Base-by-base conservation (phyloP, 306 rosid species). In the Carpinus fangiana region DNA sequence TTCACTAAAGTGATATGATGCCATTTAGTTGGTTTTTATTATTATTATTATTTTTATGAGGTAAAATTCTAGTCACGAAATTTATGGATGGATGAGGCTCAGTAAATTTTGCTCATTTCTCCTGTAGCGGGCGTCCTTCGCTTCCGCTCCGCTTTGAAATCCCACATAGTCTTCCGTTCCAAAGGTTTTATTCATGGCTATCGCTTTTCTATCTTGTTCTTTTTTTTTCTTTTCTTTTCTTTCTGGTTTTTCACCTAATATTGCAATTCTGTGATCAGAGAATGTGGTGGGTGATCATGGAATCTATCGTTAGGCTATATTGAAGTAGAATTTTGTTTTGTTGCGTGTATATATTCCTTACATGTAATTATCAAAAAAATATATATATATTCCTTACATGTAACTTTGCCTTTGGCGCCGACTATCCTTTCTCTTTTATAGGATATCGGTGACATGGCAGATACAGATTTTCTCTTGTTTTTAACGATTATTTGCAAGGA, bases 251-350 rank as follows among this genome's bases (percentile, higher is more conserved):
- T 5, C 0, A 21, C 21, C 70, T 64, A 16, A 64, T 34, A 64
- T 64, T 64, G 70, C 70, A 64, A 64, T 34, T 64, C 70, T 64
- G 45, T 64, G 46, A 31, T 64, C 46, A 28, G 18, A 12, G 26
- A 43, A 72, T 12, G 6, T 59, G 21, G 3, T 12, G 4, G 46
- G 71, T 59, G 78, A 26, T 73, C 74, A 68, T 72, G 73, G 78
- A 79, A 72, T 79, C 78, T 79, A 73, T 79, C 60, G 20, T 73
- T 79, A 43, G n/a, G n/a, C n/a, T n/a, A n/a, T n/a, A n/a, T n/a
- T n/a, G n/a, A n/a, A 23, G 68, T 52, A 26, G 4, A 14, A 13
- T 7, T 28, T 64, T 23, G 26, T 23, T 23, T 23, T 1, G n/a
- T 16, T 53, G 21, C 78, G 21, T 65, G 11, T 67, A 10, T 31